A percentile compares a stretch with the other conserved stretches of the same genome.
These are phyloP conservation scores for Diplodia sapinea DNA, from an alignment of 2,329 filamentous ascomycete species.

Conservation along the genomic window DNA sequence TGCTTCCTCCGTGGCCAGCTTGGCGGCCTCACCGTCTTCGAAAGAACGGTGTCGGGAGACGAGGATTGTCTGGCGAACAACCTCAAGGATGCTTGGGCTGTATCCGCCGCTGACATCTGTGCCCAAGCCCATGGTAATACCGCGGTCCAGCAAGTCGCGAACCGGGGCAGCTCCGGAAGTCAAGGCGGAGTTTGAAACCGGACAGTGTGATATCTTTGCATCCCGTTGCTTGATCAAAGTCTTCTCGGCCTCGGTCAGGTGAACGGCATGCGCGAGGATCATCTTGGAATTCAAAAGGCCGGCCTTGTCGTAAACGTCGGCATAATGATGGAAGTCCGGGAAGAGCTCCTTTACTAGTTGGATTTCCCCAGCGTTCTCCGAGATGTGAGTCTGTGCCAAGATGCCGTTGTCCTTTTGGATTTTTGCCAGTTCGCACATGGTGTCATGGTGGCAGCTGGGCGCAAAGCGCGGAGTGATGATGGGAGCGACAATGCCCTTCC, in stretches of 20 bases:
- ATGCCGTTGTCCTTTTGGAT: constrained; percentile 68
- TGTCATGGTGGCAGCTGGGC: constrained; percentile 58
- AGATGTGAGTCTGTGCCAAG: constrained; percentile 86
- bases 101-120: constrained; percentile 93
- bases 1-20: constrained; percentile 83
- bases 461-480: constrained; percentile 77
- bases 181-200: constrained; percentile 81
- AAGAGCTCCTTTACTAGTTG: constrained; percentile 73
- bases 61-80: constrained; percentile 79
- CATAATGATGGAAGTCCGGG: constrained; percentile 68
- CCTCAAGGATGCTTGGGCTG: constrained; percentile 78
- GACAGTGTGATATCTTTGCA: constrained; percentile 81
- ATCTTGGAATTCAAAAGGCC: constrained; percentile 74
- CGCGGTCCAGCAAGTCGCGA: constrained; percentile 72
- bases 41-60: constrained; percentile 76
- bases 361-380: constrained; percentile 79
- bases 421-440: constrained; percentile 68
- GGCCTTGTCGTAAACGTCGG: constrained; percentile 76
- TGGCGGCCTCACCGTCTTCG: constrained; percentile 55
- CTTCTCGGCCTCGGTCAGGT: constrained; percentile 72
- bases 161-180: constrained; percentile 80
- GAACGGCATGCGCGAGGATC: constrained; percentile 84
- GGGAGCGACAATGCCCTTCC: constrained; percentile 69
- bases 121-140: constrained; percentile 81
- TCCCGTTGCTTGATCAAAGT: constrained; percentile 65